Conservation (phyloP, 345 rosid species). For the Sisymbrium altissimum region DNA sequence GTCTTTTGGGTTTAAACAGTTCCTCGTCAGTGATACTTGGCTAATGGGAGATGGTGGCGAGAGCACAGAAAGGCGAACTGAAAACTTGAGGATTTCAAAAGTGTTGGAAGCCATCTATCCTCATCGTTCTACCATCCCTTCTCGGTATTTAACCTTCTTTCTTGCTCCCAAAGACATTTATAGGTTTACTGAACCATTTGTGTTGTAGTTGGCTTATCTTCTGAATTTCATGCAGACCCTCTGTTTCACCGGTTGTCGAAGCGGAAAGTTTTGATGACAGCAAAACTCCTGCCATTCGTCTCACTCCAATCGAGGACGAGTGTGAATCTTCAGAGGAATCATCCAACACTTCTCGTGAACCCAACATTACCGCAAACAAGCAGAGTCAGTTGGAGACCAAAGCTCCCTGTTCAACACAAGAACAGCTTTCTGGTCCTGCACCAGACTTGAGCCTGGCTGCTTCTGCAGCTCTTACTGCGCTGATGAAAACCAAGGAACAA, state of each 20-base stretch:
- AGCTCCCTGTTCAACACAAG: not conserved
- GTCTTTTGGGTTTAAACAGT: constrained; percentile 33
- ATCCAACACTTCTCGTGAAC: constrained; percentile 15
- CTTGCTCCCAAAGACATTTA: not conserved
- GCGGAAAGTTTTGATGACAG: constrained; percentile 44
- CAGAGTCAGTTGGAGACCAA: constrained; percentile 12
- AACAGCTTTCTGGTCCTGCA: constrained; percentile 18
- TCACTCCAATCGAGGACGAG: constrained; percentile 55
- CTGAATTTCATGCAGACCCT: constrained; percentile 40
- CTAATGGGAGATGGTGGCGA: constrained; percentile 51
- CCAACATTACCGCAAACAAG: not conserved
- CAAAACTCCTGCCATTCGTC: constrained; percentile 50
- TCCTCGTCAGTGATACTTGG: constrained; percentile 38
- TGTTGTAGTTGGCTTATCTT: not conserved
- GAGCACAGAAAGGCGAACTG: constrained; percentile 43
- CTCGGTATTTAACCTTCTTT: constrained; percentile 34
- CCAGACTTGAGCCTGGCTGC: constrained; percentile 39
- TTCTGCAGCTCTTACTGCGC: constrained; percentile 37
- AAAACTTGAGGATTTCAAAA: constrained; percentile 44
- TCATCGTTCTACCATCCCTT: constrained; percentile 42
- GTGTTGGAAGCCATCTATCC: constrained; percentile 58
- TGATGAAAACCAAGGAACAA: constrained; percentile 38
- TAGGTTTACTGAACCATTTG: not conserved
- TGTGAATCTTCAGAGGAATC: constrained; percentile 23
- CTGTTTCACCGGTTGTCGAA: constrained; percentile 36